Conservation (phyloP, 495 filamentous ascomycete genomes). For the Echria macrotheca region DNA sequence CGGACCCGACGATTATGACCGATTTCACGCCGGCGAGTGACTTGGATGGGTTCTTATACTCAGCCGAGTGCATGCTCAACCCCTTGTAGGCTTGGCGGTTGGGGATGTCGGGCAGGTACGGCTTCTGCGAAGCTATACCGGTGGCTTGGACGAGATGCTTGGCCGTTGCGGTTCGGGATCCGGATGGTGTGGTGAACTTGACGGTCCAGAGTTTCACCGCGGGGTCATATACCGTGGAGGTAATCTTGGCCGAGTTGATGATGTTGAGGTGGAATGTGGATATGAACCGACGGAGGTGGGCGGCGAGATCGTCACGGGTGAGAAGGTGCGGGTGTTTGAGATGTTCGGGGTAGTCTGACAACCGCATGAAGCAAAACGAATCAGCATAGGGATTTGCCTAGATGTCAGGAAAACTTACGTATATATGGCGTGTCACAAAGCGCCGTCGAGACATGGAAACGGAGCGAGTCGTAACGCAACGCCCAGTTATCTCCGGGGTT, state of each 20-base stretch:
- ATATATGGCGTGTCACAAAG: constrained; percentile 25
- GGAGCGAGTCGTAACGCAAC: constrained; percentile 28
- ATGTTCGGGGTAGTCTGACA: constrained; percentile 18
- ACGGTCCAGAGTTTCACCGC: constrained; percentile 20
- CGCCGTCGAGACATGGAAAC: constrained; percentile 28
- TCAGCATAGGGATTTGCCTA: too few relatives aligned
- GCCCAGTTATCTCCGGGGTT: constrained; percentile 32
- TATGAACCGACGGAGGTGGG: constrained; percentile 22
- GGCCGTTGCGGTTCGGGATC: constrained; percentile 8
- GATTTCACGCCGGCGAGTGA: constrained; percentile 23
- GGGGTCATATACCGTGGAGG: constrained; percentile 20
- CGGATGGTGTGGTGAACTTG: constrained; percentile 9
- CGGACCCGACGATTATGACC: constrained; percentile 29
- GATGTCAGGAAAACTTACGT: constrained; percentile 18
- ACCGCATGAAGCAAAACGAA: too few relatives aligned
- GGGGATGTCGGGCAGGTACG: constrained; percentile 20
- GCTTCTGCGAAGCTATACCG: constrained; percentile 21
- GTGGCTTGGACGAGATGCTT: constrained; percentile 34
- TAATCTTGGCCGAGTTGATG: constrained; percentile 22
- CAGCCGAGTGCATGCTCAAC: constrained; percentile 22
- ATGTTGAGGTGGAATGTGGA: constrained; percentile 26
- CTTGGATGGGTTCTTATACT: constrained; percentile 17
- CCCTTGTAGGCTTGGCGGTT: constrained; percentile 20
- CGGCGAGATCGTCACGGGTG: constrained; percentile 21
- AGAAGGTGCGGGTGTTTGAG: constrained; percentile 13